Evolutionary conservation across 495 filamentous ascomycete genomes (phyloP).

Genomic region (Bacidia gigantensis): DNA sequence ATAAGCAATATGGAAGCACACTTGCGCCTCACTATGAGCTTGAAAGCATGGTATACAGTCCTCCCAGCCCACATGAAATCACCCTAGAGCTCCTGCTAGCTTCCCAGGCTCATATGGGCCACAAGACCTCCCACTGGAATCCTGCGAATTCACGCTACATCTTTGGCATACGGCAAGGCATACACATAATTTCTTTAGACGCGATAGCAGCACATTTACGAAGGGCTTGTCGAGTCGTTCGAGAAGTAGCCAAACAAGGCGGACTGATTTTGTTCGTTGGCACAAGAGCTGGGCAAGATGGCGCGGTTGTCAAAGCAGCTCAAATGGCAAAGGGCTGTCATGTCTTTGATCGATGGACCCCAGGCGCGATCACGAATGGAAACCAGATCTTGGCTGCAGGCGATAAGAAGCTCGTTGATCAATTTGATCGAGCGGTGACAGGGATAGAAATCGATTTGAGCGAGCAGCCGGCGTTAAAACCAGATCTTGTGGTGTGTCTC

Average conservation of each 20-base stretch:
- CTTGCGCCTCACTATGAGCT: constrained; percentile 52
- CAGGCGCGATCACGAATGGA: constrained; percentile 85
- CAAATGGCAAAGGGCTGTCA: constrained; percentile 67
- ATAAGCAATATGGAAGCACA: constrained; percentile 37
- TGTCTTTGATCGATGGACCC: constrained; percentile 87
- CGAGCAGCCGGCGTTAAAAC: constrained; percentile 52
- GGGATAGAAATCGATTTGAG: constrained; percentile 48
- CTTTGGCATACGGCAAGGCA: constrained; percentile 74
- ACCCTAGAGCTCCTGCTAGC: constrained; percentile 89
- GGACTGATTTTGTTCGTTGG: constrained; percentile 87
- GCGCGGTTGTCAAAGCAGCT: constrained; percentile 67
- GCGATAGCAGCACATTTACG: constrained; percentile 74
- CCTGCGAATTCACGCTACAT: constrained; percentile 91
- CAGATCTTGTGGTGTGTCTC: constrained; percentile 83
- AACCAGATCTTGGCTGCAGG: constrained; percentile 65
- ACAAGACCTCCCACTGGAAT: constrained; percentile 88
- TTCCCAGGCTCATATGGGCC: constrained; percentile 79
- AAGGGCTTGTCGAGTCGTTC: constrained; percentile 76
- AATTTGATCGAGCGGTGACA: constrained; percentile 49
- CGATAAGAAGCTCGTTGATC: constrained; percentile 54
- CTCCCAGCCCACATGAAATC: constrained; percentile 62
- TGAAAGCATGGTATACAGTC: constrained; percentile 49
- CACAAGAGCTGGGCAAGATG: constrained; percentile 63
- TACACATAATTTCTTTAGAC: constrained; percentile 91
- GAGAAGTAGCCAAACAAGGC: constrained; percentile 68